phyloP scores from a whole-genome alignment of 768 basidiomycete genomes.

The Boletus rubroflammeus region DNA sequence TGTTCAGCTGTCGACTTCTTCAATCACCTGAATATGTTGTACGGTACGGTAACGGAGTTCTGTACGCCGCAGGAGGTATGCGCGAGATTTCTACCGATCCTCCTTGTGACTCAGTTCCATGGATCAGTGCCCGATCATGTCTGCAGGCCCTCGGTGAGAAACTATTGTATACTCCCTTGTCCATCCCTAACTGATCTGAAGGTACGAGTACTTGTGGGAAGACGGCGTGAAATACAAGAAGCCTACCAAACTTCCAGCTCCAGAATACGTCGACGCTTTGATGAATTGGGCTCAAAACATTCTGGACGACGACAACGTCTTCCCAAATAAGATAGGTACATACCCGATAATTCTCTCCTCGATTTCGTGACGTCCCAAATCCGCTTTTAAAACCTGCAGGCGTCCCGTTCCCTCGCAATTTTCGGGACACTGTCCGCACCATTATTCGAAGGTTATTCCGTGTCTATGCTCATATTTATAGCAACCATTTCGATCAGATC shows the following conservation, averaged over 20 bases:
- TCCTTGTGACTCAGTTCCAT: slow-evolving; percentile 8
- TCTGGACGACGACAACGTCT: slow-evolving; percentile 87
- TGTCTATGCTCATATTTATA: slow-evolving; percentile 98
- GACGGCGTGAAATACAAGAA: slow-evolving; percentile 83
- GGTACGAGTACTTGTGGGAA: slow-evolving; percentile 95
- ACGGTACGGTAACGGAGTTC: slow-evolving; percentile 97
- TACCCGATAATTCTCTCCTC: slow-evolving; percentile 26
- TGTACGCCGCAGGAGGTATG: slow-evolving; percentile 89
- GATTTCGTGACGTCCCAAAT: slow-evolving; percentile 3
- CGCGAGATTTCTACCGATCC: slow-evolving; percentile 3
- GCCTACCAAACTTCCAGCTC: slow-evolving; percentile 91
- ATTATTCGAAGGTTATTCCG: slow-evolving; percentile 92
- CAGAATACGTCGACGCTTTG: slow-evolving; percentile 94
- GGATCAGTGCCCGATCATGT: slow-evolving; percentile 89
- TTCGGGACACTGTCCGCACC: slow-evolving; percentile 86
- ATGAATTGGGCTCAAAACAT: slow-evolving; percentile 98
- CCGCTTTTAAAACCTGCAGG: slow-evolving; percentile 44
- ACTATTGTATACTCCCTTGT: not conserved
- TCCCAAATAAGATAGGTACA: slow-evolving; percentile 93
- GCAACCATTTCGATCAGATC: slow-evolving; percentile 98
- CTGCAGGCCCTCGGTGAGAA: slow-evolving; percentile 83
- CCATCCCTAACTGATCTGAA: slow-evolving; percentile 30
- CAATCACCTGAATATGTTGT: slow-evolving; percentile 99
- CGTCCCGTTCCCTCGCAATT: slow-evolving; percentile 85
- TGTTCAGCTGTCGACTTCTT: slow-evolving; percentile 96